These are phyloP conservation scores for Galeopsis tetrahit DNA, from an alignment of 257 asterid species.

Conservation along the genomic window DNA sequence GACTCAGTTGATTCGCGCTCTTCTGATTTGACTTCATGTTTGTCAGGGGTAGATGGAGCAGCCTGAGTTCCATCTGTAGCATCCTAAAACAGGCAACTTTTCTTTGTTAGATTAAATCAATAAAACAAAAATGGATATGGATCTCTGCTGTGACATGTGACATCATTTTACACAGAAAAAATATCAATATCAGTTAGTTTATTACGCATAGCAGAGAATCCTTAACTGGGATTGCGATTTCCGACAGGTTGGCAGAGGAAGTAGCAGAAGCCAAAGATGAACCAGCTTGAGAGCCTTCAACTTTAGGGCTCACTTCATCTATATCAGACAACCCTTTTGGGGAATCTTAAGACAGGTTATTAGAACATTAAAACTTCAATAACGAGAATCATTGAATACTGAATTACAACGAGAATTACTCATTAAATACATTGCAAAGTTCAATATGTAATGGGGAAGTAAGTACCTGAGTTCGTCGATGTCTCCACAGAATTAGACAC, in stretches of 20 bases:
- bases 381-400: too few species aligned
- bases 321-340: conserved; percentile 34
- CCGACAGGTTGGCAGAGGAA: conserved; percentile 36
- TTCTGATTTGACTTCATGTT: conserved; percentile 33
- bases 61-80: conserved; percentile 55
- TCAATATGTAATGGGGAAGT: not conserved
- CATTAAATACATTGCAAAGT: not conserved
- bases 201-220: not conserved
- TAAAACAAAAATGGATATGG: conserved; percentile 26
- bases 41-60: conserved; percentile 47
- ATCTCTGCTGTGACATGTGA: not conserved
- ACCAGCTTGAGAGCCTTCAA: conserved; percentile 46
- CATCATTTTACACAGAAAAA: too few species aligned
- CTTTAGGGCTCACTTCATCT: conserved; percentile 39
- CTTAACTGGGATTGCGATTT: conserved; percentile 60
- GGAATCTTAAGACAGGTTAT: conserved; percentile 51
- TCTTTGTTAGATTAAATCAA: conserved; percentile 49
- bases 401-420: too few species aligned
- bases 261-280: conserved; percentile 38
- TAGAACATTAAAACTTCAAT: conserved; percentile 14
- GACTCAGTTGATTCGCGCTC: conserved; percentile 20
- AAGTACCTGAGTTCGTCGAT: conserved; percentile 56
- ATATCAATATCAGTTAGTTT: too few species aligned
- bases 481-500: conserved; percentile 36
- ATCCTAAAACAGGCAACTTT: conserved; percentile 66